Evolutionary conservation across 352 stramenopile genomes (phyloP), one percentile per base, ranked within the genome.

Genomic region (Phytophthora pisi): DNA sequence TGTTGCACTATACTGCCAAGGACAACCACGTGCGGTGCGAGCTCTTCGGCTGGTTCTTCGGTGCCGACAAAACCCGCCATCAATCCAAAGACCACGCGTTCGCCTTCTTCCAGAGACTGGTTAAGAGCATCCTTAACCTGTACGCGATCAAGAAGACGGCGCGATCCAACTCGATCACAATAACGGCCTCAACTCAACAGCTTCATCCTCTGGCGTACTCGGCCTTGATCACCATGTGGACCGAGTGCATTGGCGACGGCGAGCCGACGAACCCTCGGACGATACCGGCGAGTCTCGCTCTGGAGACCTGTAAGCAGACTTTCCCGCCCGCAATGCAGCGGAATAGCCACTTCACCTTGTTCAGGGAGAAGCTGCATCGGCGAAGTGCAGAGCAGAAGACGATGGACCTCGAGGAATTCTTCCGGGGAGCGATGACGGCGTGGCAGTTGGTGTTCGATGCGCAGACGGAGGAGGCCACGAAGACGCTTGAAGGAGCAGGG

Each of bases 21-120:
- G 70, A 82, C n/a, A 74, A 77, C 6, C 74, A 92, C 57, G 61
- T 75, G 8, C 82, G 84, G 1, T 90, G 82, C 51, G 69, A 87
- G 53, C 68, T 92, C 20, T 92, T 90, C 57, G 69, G 76, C 23
- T 92, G 84, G 82, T 90, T 92, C 45, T 69, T 90, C 13, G 82
- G 84, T 1, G 78, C 77, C 0, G 78, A 92, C 51, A 87, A 78
- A 31, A 16, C 62, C n/a, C 72, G 78, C 0, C 11, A 56, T 1
- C 50, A 71, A 30, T 90, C 74, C 5, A 86, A 81, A 61, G 79
- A 89, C 51, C 77, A 79, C 55, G 84, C 69, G 7, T 90, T 88
- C 52, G 65, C 70, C 4, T 92, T 92, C 56, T 92, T 84, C 53
- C 75, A 90, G 50, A 70, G 65, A 18, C 49, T 89, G 1, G 51